Evolutionary conservation across 441 rosid species (phyloP).

Genomic region (Euphorbia schlechtendalii): DNA sequence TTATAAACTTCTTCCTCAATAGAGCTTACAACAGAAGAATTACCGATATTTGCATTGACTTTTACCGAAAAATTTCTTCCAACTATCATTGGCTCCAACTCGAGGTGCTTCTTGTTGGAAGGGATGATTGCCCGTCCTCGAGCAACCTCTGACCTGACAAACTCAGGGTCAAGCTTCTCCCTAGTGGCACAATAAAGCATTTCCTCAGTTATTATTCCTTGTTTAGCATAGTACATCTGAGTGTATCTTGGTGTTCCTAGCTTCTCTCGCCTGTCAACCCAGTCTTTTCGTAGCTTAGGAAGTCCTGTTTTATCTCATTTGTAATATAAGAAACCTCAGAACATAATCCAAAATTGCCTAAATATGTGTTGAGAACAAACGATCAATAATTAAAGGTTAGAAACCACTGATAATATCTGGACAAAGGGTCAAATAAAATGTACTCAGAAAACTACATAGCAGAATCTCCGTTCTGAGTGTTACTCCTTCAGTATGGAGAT

Average conservation of each 20-base stretch:
- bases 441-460: background rate
- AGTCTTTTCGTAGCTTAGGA: slow-evolving; percentile 74
- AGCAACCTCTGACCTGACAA: slow-evolving; percentile 91
- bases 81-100: slow-evolving; percentile 89
- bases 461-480: background rate
- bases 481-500: too few species aligned
- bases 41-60: slow-evolving; percentile 96
- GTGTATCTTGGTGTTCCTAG: slow-evolving; percentile 73
- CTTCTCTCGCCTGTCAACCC: slow-evolving; percentile 80
- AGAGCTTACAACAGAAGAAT: slow-evolving; percentile 91
- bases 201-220: slow-evolving; percentile 90
- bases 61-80: slow-evolving; percentile 93
- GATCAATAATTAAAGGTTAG: background rate
- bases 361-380: background rate
- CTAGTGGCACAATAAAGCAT: slow-evolving; percentile 85
- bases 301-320: slow-evolving; percentile 50
- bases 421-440: background rate
- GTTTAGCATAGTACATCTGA: slow-evolving; percentile 98
- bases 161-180: slow-evolving; percentile 95
- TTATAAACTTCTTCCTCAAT: slow-evolving; percentile 97
- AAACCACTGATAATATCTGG: background rate
- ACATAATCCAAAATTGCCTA: background rate
- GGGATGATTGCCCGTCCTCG: slow-evolving; percentile 98
- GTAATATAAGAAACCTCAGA: slow-evolving; percentile 11
- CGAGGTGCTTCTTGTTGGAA: slow-evolving; percentile 90